These are phyloP conservation scores for Eutypa lata DNA, from an alignment of 2,329 filamentous ascomycete species.

Conservation along the genomic window DNA sequence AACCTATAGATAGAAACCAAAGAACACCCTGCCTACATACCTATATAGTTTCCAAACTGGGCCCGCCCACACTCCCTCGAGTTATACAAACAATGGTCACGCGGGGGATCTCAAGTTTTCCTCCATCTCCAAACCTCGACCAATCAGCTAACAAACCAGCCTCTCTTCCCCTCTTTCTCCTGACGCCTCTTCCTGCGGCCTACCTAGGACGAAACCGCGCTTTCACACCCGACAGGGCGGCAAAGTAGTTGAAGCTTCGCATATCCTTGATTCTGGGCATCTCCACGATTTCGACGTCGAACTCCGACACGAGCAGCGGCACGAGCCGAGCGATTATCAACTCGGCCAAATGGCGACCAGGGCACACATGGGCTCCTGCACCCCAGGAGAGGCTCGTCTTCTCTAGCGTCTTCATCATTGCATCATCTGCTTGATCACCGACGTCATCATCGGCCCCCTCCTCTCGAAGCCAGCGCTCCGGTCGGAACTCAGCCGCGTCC, in stretches of 20 bases:
- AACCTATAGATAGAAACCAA: too few relatives aligned
- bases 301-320: conserved; percentile 38
- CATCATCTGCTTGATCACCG: too few relatives aligned
- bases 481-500: conserved; percentile 40
- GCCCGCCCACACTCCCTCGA: too few relatives aligned
- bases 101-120: too few relatives aligned
- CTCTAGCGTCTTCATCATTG: conserved; percentile 35
- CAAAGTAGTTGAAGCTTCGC: conserved; percentile 46
- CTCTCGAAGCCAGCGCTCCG: conserved; percentile 43
- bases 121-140: too few relatives aligned
- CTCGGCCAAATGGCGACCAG: conserved; percentile 49
- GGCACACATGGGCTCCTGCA: conserved; percentile 48
- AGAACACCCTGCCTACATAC: too few relatives aligned
- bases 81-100: too few relatives aligned
- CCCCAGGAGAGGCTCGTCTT: conserved; percentile 50
- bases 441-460: conserved; percentile 25
- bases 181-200: too few relatives aligned
- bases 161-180: too few relatives aligned
- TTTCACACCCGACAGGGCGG: conserved; percentile 47
- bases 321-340: conserved; percentile 45
- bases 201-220: conserved; percentile 32
- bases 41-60: too few relatives aligned
- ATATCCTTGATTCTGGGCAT: conserved; percentile 37
- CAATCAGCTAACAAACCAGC: too few relatives aligned
- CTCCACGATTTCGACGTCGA: conserved; percentile 37